phyloP scores from a whole-genome alignment of 2,329 filamentous ascomycete species.

The Ceratocystis variospora region DNA sequence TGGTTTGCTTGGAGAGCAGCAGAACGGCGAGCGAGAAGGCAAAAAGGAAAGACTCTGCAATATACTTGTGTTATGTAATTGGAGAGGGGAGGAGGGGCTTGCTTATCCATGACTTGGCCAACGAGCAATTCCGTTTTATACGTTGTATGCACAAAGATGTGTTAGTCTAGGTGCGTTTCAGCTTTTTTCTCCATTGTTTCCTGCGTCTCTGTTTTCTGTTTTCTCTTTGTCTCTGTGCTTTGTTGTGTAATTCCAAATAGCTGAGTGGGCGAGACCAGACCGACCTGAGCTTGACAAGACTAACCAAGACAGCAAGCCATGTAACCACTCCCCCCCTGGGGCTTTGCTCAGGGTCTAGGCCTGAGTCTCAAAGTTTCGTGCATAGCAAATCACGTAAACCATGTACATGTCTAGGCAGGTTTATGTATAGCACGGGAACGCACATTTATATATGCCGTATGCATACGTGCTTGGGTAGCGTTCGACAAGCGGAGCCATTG shows the following conservation, averaged over 20 bases:
- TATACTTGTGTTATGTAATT: too few species aligned
- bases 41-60: neutral
- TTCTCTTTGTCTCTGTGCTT: neutral
- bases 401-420: too few species aligned
- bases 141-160: too few species aligned
- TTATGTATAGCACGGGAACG: too few species aligned
- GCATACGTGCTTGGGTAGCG: too few species aligned
- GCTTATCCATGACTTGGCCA: too few species aligned
- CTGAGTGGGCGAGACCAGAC: neutral
- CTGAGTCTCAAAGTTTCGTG: neutral
- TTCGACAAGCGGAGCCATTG: too few species aligned
- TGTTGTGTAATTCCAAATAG: constrained; percentile 2
- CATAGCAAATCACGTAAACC: neutral
- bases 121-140: too few species aligned
- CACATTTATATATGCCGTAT: too few species aligned
- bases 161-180: neutral
- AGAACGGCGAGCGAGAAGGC: neutral
- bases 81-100: too few species aligned
- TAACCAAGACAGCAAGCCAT: neutral
- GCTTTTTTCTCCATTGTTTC: neutral
- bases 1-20: too few species aligned
- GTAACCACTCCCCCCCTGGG: too few species aligned
- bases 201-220: neutral
- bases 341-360: neutral
- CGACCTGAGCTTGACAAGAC: neutral